Evolutionary conservation across 2,329 filamentous ascomycete species (phyloP).

Genomic region (Teratosphaeria gauchensis): DNA sequence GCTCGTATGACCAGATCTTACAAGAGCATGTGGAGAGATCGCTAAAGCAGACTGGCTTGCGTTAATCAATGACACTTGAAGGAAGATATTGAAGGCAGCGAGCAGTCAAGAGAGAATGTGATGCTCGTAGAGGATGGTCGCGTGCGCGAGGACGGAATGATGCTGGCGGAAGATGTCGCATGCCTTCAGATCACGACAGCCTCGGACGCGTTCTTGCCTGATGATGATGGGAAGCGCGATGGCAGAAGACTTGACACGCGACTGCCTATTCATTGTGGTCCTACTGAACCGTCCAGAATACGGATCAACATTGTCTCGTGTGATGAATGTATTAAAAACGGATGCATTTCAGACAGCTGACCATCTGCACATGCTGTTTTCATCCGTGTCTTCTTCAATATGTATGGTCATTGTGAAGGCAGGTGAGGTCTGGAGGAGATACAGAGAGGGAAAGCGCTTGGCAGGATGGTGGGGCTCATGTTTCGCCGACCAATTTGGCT

Average conservation of each 20-base stretch:
- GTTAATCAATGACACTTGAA: background rate
- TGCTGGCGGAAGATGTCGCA: background rate
- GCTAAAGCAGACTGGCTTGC: background rate
- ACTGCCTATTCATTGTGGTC: background rate
- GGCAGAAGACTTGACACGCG: background rate
- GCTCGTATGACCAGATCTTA: background rate
- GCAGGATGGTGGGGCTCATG: background rate
- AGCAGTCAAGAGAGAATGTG: background rate
- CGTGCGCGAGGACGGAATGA: background rate
- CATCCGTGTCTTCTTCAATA: background rate
- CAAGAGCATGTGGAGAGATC: background rate
- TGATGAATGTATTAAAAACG: background rate
- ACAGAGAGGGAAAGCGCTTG: background rate
- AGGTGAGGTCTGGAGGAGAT: background rate
- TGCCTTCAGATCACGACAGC: background rate
- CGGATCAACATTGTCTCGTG: background rate
- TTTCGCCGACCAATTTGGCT: constrained; percentile 1
- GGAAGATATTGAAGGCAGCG: background rate
- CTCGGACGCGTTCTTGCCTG: constrained; percentile 1
- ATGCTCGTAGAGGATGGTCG: background rate
- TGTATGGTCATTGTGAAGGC: background rate
- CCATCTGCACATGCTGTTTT: background rate
- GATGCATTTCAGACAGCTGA: background rate
- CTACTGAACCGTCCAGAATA: too few species aligned
- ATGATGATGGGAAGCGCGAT: background rate